A percentile compares a stretch with the other conserved stretches of the same genome.
phyloP scores from a whole-genome alignment of 164 flowering plant genomes.

The Vitis cinerea region DNA sequence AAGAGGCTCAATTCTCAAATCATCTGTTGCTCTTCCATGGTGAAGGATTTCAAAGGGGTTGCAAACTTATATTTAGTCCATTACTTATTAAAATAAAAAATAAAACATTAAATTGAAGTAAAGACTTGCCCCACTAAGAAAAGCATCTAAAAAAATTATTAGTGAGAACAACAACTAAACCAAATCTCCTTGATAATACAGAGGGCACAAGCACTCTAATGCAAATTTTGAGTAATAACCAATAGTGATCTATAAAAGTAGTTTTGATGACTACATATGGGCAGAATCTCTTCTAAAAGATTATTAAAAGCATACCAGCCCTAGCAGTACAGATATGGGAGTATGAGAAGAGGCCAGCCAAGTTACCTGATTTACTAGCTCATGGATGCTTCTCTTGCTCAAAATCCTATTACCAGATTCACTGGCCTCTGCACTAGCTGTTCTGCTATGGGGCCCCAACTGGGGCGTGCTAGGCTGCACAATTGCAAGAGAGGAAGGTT shows the following conservation, averaged over 20 bases:
- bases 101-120: no score
- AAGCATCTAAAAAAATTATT: not conserved
- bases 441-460: conserved; percentile 29
- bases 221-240: not conserved
- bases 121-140: no score
- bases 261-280: no score
- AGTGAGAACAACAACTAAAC: not conserved
- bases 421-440: conserved; percentile 35
- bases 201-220: not conserved
- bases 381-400: conserved; percentile 87
- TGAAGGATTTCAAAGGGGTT: no score
- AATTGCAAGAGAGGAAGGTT: conserved; percentile 36
- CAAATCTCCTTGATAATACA: not conserved
- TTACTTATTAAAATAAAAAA: no score
- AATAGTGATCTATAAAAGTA: not conserved
- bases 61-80: no score
- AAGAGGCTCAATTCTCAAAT: no score
- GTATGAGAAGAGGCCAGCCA: not conserved
- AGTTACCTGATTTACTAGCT: conserved; percentile 72
- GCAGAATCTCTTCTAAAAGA: no score
- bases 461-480: conserved; percentile 36
- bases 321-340: not conserved
- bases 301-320: no score
- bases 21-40: no score
- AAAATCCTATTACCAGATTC: conserved; percentile 62